Evolutionary conservation across 495 filamentous ascomycete species (phyloP).

Genomic region (Glutinoglossum americanum): DNA sequence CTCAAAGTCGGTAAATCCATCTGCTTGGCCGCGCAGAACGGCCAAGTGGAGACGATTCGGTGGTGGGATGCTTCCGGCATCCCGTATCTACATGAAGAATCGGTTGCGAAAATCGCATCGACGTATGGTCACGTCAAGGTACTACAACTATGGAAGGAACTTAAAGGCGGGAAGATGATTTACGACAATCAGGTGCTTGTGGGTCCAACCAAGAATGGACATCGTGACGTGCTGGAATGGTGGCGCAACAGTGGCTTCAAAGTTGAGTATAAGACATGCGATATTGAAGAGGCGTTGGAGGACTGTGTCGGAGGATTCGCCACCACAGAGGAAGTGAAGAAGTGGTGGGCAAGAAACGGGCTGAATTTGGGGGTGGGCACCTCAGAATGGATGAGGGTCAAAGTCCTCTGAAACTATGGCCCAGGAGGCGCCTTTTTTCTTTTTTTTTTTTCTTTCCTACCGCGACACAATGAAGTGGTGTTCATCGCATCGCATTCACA

Average conservation of each 20-base stretch:
- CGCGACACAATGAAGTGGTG: no score
- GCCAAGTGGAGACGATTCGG: slow-evolving; percentile 43
- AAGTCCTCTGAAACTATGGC: slow-evolving; percentile 24
- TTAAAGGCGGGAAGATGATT: slow-evolving; percentile 63
- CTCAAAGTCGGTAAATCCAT: slow-evolving; percentile 66
- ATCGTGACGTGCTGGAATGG: slow-evolving; percentile 72
- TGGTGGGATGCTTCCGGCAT: slow-evolving; percentile 73
- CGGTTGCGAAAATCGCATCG: slow-evolving; percentile 62
- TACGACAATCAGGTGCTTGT: slow-evolving; percentile 81
- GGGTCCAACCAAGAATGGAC: slow-evolving; percentile 68
- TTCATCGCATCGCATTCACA: no score
- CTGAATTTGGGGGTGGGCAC: slow-evolving; percentile 69
- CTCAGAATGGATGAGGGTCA: slow-evolving; percentile 84
- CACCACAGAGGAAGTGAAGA: slow-evolving; percentile 41
- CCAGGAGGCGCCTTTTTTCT: not conserved
- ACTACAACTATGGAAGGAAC: slow-evolving; percentile 56
- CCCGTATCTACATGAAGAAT: slow-evolving; percentile 48
- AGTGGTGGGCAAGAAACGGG: slow-evolving; percentile 84
- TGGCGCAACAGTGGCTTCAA: slow-evolving; percentile 57
- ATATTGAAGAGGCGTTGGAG: slow-evolving; percentile 86
- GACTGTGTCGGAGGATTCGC: slow-evolving; percentile 46
- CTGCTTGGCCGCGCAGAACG: slow-evolving; percentile 57
- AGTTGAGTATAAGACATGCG: slow-evolving; percentile 86
- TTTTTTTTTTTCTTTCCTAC: not conserved
- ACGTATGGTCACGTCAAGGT: slow-evolving; percentile 73